Percentiles rank a stretch among this genome's conserved stretches.
Conservation (phyloP, 495 filamentous ascomycete species). For the Penicillium psychrofluorescens region DNA sequence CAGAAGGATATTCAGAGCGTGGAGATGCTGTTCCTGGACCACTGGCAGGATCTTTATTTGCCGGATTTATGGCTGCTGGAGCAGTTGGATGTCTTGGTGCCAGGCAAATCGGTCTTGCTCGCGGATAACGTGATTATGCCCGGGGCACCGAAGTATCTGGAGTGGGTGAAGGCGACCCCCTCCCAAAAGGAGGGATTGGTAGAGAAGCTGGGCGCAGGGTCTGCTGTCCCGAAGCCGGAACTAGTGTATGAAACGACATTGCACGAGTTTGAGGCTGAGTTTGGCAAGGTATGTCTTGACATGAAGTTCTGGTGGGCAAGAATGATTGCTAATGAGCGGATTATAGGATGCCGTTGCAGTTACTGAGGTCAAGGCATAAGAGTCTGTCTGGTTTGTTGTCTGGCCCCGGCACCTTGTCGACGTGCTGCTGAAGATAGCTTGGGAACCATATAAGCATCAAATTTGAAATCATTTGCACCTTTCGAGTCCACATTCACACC, state of each 20-base stretch:
- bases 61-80: conserved; percentile 62
- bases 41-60: conserved; percentile 56
- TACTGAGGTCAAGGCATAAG: no score
- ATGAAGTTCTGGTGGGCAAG: no score
- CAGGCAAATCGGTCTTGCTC: conserved; percentile 44
- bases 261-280: conserved; percentile 9
- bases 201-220: background rate
- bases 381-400: no score
- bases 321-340: no score
- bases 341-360: no score
- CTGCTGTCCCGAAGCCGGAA: conserved; percentile 8
- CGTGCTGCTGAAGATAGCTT: no score
- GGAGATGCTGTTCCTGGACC: conserved; percentile 61
- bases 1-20: conserved; percentile 32
- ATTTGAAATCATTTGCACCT: no score
- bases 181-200: conserved; percentile 3
- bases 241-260: conserved; percentile 12
- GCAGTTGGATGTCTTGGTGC: conserved; percentile 45
- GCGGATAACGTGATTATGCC: conserved; percentile 65
- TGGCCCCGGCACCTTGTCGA: no score
- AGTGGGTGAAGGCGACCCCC: conserved; percentile 5
- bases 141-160: conserved; percentile 55
- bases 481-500: no score
- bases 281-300: conserved; percentile 10
- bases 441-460: no score